These are phyloP conservation scores for Inonotus hispidus DNA, from an alignment of 1,284 basidiomycete genomes.

Conservation along the genomic window DNA sequence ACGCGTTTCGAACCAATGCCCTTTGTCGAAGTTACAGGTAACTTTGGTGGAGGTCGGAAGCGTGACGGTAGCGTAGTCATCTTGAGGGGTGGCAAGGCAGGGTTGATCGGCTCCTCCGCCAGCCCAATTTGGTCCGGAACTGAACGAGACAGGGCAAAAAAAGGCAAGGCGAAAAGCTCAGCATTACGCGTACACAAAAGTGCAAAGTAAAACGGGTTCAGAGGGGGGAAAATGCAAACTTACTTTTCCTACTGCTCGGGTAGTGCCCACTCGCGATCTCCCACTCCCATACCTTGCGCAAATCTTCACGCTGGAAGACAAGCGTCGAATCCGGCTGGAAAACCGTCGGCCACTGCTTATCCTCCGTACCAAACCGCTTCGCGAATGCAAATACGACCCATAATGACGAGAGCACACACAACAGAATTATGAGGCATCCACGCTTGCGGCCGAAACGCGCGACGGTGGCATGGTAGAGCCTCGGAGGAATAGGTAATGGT, in stretches of 20 bases:
- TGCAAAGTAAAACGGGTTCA: neutral
- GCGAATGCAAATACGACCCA: slow-evolving; percentile 55
- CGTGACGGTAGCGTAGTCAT: slow-evolving; percentile 38
- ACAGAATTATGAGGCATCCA: slow-evolving; percentile 44
- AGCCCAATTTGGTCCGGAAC: slow-evolving; percentile 72
- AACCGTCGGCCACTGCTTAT: slow-evolving; percentile 66
- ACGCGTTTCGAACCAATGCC: slow-evolving; percentile 72
- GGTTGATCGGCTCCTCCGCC: slow-evolving; percentile 55
- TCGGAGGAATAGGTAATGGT: slow-evolving; percentile 58
- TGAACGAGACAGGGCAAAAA: slow-evolving; percentile 30
- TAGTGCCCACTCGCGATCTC: slow-evolving; percentile 89
- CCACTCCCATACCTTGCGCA: slow-evolving; percentile 90
- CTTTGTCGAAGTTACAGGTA: slow-evolving; percentile 39
- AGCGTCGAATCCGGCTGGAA: slow-evolving; percentile 67
- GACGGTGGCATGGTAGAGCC: slow-evolving; percentile 52
- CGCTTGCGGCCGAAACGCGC: slow-evolving; percentile 53
- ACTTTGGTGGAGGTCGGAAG: slow-evolving; percentile 38
- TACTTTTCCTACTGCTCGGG: slow-evolving; percentile 73
- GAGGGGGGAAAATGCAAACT: slow-evolving; percentile 27
- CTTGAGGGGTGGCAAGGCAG: slow-evolving; percentile 55
- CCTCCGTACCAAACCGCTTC: slow-evolving; percentile 48
- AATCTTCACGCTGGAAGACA: slow-evolving; percentile 69
- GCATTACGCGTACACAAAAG: neutral
- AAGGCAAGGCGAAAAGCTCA: neutral
- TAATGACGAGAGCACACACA: slow-evolving; percentile 43